Percentiles rank a stretch among this genome's conserved stretches.
Evolutionary conservation across 2,329 filamentous ascomycete species (phyloP).

Genomic region (Cytospora paraplurivora): DNA sequence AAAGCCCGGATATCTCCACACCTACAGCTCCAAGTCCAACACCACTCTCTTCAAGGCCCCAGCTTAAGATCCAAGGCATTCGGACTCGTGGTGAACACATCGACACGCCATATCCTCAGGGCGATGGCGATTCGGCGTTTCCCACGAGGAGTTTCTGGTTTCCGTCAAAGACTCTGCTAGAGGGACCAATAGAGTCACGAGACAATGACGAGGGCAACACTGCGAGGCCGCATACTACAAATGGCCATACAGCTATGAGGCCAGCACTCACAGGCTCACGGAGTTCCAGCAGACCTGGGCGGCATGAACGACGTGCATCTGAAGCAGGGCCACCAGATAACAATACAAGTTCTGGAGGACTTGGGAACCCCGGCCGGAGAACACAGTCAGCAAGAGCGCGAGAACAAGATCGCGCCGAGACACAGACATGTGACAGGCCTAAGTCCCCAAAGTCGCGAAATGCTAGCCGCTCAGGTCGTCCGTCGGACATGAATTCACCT

Average conservation of each 20-base stretch:
- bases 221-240: neutral
- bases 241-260: neutral
- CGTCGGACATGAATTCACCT: neutral
- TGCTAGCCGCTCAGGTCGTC: conserved; percentile 34
- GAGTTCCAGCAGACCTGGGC: conserved; percentile 18
- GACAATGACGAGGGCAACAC: neutral
- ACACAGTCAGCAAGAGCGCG: conserved; percentile 6
- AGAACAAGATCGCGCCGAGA: neutral
- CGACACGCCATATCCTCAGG: conserved; percentile 36
- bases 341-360: too few species aligned
- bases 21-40: conserved; percentile 42
- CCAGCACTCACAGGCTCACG: conserved; percentile 25
- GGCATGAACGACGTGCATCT: conserved; percentile 2
- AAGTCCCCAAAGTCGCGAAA: conserved; percentile 42
- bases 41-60: conserved; percentile 36
- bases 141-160: conserved; percentile 34
- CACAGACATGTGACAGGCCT: conserved; percentile 30
- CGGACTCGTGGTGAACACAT: neutral
- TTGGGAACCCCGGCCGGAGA: too few species aligned
- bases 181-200: too few species aligned
- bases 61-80: conserved; percentile 33
- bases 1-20: conserved; percentile 33
- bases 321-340: too few species aligned
- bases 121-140: conserved; percentile 29
- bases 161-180: conserved; percentile 25